phyloP scores from a whole-genome alignment of 805 yeast genomes.

The Hyphopichia homilentoma region DNA sequence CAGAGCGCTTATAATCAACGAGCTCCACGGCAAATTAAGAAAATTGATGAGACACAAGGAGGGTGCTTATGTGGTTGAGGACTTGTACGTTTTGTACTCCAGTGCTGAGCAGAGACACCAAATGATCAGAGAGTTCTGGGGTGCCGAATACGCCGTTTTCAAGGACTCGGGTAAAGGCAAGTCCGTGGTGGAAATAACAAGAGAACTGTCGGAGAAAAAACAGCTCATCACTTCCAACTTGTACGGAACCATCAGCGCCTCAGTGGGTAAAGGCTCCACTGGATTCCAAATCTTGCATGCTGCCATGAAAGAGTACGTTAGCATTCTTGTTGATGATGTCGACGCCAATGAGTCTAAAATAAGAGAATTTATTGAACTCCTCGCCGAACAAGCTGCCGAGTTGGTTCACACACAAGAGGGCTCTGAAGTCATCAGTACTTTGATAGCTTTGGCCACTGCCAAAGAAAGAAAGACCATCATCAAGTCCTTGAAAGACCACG shows the following conservation, averaged over 20 bases:
- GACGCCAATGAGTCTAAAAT: conserved; percentile 52
- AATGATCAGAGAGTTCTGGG: conserved; percentile 96
- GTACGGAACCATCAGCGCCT: conserved; percentile 78
- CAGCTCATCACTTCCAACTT: conserved; percentile 71
- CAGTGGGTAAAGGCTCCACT: conserved; percentile 92
- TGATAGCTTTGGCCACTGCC: conserved; percentile 80
- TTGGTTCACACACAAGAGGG: conserved; percentile 95
- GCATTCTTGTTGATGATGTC: conserved; percentile 57
- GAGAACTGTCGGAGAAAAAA: conserved; percentile 72
- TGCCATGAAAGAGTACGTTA: conserved; percentile 85
- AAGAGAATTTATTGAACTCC: conserved; percentile 75
- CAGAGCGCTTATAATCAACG: conserved; percentile 70
- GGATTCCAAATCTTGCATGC: conserved; percentile 96
- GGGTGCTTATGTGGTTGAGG: conserved; percentile 97
- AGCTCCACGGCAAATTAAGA: conserved; percentile 85
- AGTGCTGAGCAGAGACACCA: conserved; percentile 80
- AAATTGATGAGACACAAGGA: conserved; percentile 95
- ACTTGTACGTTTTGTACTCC: conserved; percentile 80
- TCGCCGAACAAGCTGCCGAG: conserved; percentile 88
- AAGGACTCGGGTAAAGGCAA: conserved; percentile 66
- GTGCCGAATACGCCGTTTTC: conserved; percentile 90
- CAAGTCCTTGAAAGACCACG: conserved; percentile 70
- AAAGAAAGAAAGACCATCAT: conserved; percentile 85
- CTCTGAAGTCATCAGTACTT: conserved; percentile 79
- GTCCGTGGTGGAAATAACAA: conserved; percentile 61